Conservation (phyloP, 495 filamentous ascomycete species). For the Umbilicaria muhlenbergii region DNA sequence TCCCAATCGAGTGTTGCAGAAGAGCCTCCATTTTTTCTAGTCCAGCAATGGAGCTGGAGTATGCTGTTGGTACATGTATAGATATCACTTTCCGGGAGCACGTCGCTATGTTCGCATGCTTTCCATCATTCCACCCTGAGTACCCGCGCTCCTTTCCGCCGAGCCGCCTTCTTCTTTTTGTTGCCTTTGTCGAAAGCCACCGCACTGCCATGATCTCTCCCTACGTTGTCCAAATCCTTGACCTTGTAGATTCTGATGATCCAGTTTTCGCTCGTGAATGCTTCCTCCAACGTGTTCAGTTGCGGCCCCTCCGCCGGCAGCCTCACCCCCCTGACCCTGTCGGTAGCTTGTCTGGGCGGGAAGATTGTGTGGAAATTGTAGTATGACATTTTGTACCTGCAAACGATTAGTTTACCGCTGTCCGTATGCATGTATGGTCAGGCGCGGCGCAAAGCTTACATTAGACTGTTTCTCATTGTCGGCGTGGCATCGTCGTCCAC, state of each 20-base stretch:
- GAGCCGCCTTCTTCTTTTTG: constrained; percentile 81
- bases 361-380: constrained; percentile 93
- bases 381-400: constrained; percentile 99
- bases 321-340: constrained; percentile 70
- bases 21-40: no score
- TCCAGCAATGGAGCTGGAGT: no score
- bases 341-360: constrained; percentile 76
- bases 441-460: constrained; percentile 42
- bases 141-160: constrained; percentile 63
- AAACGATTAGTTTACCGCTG: constrained; percentile 6
- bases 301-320: constrained; percentile 77
- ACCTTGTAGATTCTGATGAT: constrained; percentile 99
- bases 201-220: constrained; percentile 71
- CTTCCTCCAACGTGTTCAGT: constrained; percentile 84
- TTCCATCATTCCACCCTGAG: constrained; percentile 61
- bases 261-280: constrained; percentile 99
- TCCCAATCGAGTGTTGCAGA: no score
- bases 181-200: constrained; percentile 80
- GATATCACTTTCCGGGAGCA: no score
- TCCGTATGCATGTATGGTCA: background rate
- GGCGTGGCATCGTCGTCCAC: constrained; percentile 91
- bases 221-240: constrained; percentile 94
- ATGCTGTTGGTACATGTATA: no score
- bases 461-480: constrained; percentile 97
- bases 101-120: no score